Evolutionary conservation across 352 stramenopile genomes (phyloP).

Genomic region (Chloridella minuta): DNA sequence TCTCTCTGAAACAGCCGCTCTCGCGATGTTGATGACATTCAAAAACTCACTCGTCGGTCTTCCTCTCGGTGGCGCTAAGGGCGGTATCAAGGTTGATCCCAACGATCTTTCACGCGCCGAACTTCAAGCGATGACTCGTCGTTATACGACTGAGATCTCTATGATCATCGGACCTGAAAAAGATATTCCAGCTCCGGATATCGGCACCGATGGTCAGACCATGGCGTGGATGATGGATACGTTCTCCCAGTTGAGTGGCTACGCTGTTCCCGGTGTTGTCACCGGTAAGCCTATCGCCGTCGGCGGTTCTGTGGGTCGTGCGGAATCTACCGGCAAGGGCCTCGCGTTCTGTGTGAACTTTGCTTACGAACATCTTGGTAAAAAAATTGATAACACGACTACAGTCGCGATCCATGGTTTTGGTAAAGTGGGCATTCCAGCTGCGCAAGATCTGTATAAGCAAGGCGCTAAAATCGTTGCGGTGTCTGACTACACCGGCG

Average conservation of each 20-base stretch:
- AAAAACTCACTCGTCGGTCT: conserved; percentile 20
- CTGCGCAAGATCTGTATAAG: conserved; percentile 20
- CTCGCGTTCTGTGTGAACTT: conserved; percentile 21
- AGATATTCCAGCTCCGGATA: conserved; percentile 19
- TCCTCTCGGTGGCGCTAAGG: conserved; percentile 19
- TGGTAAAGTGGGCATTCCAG: conserved; percentile 20
- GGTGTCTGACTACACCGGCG: conserved; percentile 21
- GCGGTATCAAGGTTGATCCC: conserved; percentile 18
- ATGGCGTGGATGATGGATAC: conserved; percentile 22
- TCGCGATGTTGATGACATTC: conserved; percentile 21
- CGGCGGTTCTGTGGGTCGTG: conserved; percentile 17
- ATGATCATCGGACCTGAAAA: conserved; percentile 20
- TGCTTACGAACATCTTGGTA: too few relatives aligned
- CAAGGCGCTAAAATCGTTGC: conserved; percentile 16
- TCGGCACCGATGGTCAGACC: conserved; percentile 18
- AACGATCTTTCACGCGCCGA: conserved; percentile 19
- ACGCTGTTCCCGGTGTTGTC: too few relatives aligned
- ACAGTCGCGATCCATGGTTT: conserved; percentile 22
- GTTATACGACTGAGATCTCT: conserved; percentile 19
- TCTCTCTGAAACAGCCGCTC: conserved; percentile 20
- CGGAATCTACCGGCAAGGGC: conserved; percentile 19
- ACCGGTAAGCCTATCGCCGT: conserved; percentile 16
- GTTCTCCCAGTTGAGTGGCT: conserved; percentile 18
- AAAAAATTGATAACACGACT: too few relatives aligned
- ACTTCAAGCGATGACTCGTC: conserved; percentile 20